Conservation (phyloP, 768 basidiomycete genomes). For the Pisolithus marmoratus region DNA sequence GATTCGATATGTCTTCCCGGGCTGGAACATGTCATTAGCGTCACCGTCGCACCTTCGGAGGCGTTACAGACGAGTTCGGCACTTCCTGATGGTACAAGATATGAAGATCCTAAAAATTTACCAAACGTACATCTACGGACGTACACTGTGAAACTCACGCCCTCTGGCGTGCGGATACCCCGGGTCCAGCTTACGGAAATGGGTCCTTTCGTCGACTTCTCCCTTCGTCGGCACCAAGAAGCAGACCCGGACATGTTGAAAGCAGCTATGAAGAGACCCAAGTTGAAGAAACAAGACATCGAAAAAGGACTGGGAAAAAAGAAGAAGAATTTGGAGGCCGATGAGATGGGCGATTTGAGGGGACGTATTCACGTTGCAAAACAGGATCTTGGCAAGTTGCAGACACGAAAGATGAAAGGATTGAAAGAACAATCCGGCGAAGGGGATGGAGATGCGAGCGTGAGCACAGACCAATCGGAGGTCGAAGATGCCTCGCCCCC, state of each 20-base stretch:
- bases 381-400: constrained; percentile 83
- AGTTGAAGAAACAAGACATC: constrained; percentile 82
- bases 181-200: constrained; percentile 79
- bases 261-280: constrained; percentile 75
- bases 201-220: constrained; percentile 88
- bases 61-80: constrained; percentile 39
- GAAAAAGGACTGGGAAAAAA: constrained; percentile 88
- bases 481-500: too few relatives aligned
- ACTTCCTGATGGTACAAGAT: constrained; percentile 16
- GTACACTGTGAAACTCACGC: constrained; percentile 69
- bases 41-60: constrained; percentile 66
- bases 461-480: too few relatives aligned
- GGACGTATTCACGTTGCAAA: constrained; percentile 84
- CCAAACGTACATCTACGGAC: constrained; percentile 87
- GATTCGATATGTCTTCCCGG: constrained; percentile 81
- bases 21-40: constrained; percentile 82
- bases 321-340: constrained; percentile 91
- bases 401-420: constrained; percentile 96
- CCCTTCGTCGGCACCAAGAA: constrained; percentile 64
- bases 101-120: constrained; percentile 41
- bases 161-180: constrained; percentile 77
- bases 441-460: background rate
- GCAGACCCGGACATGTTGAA: constrained; percentile 79
- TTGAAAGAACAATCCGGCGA: constrained; percentile 44
- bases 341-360: constrained; percentile 96